A percentile compares a stretch with the other conserved stretches of the same genome.
Conservation (phyloP, 192 early-diverging fungal genomes). For the Backusella mclennaniae region DNA sequence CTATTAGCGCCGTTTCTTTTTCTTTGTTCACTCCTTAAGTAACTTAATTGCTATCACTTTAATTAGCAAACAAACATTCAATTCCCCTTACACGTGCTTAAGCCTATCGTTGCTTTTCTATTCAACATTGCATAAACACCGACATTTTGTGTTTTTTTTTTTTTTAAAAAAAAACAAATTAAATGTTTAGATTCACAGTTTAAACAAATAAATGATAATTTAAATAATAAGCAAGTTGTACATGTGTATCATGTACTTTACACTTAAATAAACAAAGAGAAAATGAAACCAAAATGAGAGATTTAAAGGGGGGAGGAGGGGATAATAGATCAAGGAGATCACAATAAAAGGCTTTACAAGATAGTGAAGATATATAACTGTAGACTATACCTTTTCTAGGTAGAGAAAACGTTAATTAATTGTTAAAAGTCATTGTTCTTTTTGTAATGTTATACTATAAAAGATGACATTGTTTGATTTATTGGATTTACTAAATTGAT, state of each 20-base stretch:
- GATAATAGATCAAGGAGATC: neutral
- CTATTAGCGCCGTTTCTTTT: neutral
- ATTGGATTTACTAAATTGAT: neutral
- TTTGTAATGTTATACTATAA: too few relatives aligned
- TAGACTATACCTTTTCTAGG: neutral
- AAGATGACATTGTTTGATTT: neutral
- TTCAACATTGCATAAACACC: neutral
- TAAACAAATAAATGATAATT: neutral
- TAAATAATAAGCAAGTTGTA: neutral
- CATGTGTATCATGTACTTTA: neutral
- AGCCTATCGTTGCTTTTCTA: neutral
- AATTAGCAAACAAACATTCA: constrained; percentile 1
- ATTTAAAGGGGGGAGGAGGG: neutral
- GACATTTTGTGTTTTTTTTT: neutral
- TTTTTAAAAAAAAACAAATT: neutral
- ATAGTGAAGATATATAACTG: too few relatives aligned
- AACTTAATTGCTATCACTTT: constrained; percentile 5
- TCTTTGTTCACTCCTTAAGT: neutral
- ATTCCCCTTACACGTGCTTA: neutral
- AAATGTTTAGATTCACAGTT: neutral
- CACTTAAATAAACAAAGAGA: neutral
- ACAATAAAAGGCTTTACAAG: neutral
- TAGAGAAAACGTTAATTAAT: neutral
- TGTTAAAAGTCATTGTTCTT: neutral
- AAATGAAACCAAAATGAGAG: neutral